Conservation (phyloP, 495 filamentous ascomycete species). For the Daldinia loculata region DNA sequence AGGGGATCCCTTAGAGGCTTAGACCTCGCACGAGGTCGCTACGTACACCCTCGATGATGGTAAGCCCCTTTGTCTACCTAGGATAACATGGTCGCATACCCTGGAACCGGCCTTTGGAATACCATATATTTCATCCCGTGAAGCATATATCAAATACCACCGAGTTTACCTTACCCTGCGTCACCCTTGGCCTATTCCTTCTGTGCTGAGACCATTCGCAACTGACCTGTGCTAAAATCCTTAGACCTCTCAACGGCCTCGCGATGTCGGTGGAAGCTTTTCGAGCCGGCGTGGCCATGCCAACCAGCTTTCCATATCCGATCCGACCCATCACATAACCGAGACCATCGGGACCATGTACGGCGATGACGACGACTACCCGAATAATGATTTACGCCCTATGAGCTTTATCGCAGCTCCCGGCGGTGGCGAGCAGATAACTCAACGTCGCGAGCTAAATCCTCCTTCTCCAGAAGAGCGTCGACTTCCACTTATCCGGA, state of each 20-base stretch:
- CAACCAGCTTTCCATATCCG: slow-evolving; percentile 65
- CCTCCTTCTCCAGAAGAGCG: slow-evolving; percentile 47
- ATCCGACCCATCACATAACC: slow-evolving; percentile 90
- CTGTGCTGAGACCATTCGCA: slow-evolving; percentile 1
- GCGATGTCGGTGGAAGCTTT: slow-evolving; percentile 64
- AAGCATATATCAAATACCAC: slow-evolving; percentile 7
- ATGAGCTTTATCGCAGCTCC: slow-evolving; percentile 57
- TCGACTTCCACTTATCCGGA: slow-evolving; percentile 52
- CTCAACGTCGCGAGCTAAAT: slow-evolving; percentile 34
- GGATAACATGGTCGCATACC: slow-evolving; percentile 29
- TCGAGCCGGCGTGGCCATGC: slow-evolving; percentile 64
- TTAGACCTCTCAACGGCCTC: slow-evolving; percentile 65
- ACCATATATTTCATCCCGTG: slow-evolving; percentile 1
- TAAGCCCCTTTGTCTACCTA: slow-evolving; percentile 36
- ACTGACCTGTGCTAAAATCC: slow-evolving; percentile 29
- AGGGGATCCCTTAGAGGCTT: slow-evolving; percentile 46
- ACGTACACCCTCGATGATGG: slow-evolving; percentile 49
- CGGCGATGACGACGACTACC: slow-evolving; percentile 76
- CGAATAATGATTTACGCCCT: slow-evolving; percentile 53
- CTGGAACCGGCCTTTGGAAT: slow-evolving; percentile 13
- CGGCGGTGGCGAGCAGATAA: slow-evolving; percentile 50
- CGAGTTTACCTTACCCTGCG: background rate
- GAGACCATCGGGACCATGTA: slow-evolving; percentile 98
- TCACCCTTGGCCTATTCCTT: background rate
- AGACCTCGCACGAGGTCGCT: slow-evolving; percentile 51